Percentiles rank a stretch among this genome's conserved stretches.
phyloP scores from a whole-genome alignment of 306 rosid genomes.

The Acacia acuminata region DNA sequence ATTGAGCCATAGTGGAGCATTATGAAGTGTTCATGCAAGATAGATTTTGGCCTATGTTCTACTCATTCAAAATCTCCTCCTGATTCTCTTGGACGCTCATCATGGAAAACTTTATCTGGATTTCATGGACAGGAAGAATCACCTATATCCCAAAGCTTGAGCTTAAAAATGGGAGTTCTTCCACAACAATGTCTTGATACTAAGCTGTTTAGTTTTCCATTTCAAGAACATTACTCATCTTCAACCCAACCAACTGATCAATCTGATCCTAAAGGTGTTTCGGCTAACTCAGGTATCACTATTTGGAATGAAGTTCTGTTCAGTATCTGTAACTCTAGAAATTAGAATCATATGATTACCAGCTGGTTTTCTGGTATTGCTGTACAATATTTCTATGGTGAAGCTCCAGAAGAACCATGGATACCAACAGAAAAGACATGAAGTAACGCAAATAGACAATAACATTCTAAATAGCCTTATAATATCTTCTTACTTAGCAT shows the following conservation, averaged over 20 bases:
- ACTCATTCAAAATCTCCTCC: constrained; percentile 29
- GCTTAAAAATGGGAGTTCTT: constrained; percentile 48
- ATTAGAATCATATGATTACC: neutral
- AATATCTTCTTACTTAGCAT: neutral
- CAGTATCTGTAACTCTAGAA: neutral
- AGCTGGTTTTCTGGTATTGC: constrained; percentile 2
- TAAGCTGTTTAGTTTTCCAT: constrained; percentile 40
- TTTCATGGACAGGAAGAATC: constrained; percentile 44
- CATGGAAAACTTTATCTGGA: constrained; percentile 38
- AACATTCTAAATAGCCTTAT: neutral
- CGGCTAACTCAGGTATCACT: constrained; percentile 43
- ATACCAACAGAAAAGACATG: too few species aligned
- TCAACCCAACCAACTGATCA: constrained; percentile 61
- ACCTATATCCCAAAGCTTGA: constrained; percentile 43
- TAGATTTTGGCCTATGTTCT: constrained; percentile 36
- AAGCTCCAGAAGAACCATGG: constrained; percentile 1
- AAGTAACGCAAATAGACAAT: neutral
- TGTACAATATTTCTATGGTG: neutral
- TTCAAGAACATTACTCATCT: constrained; percentile 60
- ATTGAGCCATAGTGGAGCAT: constrained; percentile 30
- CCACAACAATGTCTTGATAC: constrained; percentile 41
- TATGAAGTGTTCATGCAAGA: constrained; percentile 41
- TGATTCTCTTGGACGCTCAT: constrained; percentile 25
- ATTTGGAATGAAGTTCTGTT: neutral
- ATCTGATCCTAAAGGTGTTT: constrained; percentile 45